Evolutionary conservation across 208 protist species (phyloP), one percentile per base, ranked within the genome.

Genomic region (Naegleria fowleri): DNA sequence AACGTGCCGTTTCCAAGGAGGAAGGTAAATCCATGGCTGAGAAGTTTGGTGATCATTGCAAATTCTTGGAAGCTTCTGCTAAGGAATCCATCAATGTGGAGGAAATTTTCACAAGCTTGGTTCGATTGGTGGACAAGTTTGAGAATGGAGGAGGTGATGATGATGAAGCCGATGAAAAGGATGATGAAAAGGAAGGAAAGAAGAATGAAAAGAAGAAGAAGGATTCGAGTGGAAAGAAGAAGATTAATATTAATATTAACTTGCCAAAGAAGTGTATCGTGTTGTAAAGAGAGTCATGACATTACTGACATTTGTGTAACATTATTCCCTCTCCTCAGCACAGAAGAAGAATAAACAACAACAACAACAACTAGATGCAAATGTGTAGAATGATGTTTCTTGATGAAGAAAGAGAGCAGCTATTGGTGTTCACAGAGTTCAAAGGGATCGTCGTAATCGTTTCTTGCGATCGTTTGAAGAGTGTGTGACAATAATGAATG

Each of bases 21-120:
- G 11, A 91, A 92, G 36, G 92, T 40, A 79, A 79, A 33, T 36
- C 16, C 19, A 36, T 36, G 16, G 92, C 95, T 85, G 36, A 39
- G 41, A 16, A 85, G 19, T 39, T 43, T 22, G 79, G 79, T 29
- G 13, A 29, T 25, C 92, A 91, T 58, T 36, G 16, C 9, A 29
- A 29, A 36, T 96, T 95, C 91, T 86, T 95, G 19, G 94, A 96
- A 88, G 93, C 94, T 1, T 95, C 93, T 33, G 93, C 95, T n/a
- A 95, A 95, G 84, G 91, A 40, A 38, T 36, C 92, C 19, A n/a
- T 92, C 39, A 96, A 96, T 89, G 93, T 96, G 6, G 90, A 94
- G 5, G 90, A 91, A 39, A 67, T 41, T 19, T 96, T 96, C 83
- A 88, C 83, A 39, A 16, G 90, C 15, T 91, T 94, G 9, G 93